phyloP scores from a whole-genome alignment of 163 green algal genomes.

The Chloroidium sp. region DNA sequence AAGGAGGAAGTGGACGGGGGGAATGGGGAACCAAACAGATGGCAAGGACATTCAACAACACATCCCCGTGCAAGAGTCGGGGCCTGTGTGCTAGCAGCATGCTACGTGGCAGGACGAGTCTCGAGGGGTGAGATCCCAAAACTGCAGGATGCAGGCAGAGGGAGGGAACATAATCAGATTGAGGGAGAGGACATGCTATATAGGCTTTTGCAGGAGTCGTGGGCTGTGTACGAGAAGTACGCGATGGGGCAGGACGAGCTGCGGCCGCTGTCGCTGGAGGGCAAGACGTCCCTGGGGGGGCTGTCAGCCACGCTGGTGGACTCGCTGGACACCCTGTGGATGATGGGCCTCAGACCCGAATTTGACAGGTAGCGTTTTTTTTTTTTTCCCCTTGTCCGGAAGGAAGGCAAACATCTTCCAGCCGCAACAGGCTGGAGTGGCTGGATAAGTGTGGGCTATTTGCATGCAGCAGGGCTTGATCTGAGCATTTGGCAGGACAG shows the following conservation, averaged over 20 bases:
- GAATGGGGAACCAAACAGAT: too few relatives aligned
- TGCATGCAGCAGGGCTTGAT: background rate
- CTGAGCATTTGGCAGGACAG: background rate
- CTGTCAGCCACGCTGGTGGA: constrained; percentile 45
- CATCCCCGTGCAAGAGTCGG: too few relatives aligned
- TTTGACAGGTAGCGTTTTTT: constrained; percentile 20
- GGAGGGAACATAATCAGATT: background rate
- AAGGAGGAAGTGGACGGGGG: too few relatives aligned
- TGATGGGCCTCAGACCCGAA: constrained; percentile 43
- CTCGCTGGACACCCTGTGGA: constrained; percentile 40
- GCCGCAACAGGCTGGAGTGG: too few relatives aligned
- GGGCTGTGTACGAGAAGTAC: constrained; percentile 20
- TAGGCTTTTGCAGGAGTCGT: constrained; percentile 2
- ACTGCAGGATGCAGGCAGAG: too few relatives aligned
- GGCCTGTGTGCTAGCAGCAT: too few relatives aligned
- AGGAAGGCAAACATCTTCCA: background rate
- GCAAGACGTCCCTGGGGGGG: constrained; percentile 34
- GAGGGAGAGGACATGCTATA: too few relatives aligned
- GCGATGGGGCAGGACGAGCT: constrained; percentile 60
- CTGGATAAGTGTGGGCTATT: too few relatives aligned
- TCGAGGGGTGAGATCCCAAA: too few relatives aligned
- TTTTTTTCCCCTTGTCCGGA: background rate
- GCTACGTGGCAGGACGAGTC: too few relatives aligned
- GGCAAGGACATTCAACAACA: too few relatives aligned
- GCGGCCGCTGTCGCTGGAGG: constrained; percentile 47